Evolutionary conservation across 768 basidiomycete genomes (phyloP).

Genomic region (Tephrocybe sp.): DNA sequence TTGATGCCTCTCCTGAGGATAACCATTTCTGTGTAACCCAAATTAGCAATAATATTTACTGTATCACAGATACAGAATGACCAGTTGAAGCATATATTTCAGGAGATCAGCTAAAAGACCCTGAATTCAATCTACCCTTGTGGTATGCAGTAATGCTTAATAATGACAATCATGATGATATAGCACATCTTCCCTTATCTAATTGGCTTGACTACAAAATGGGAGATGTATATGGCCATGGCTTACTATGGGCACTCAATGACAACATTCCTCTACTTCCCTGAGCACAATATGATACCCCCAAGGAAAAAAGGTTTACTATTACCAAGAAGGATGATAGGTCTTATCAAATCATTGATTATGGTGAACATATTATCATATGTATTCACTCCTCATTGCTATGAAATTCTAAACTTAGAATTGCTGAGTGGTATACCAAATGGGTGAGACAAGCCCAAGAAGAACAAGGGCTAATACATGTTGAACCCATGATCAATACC

Average conservation of each 20-base stretch:
- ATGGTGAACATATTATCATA: slow-evolving; percentile 3
- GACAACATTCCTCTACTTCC: not conserved
- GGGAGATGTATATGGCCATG: slow-evolving; percentile 1
- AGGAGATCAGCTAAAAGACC: not conserved
- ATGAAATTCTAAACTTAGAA: not conserved
- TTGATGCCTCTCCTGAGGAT: not conserved
- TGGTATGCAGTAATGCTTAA: not conserved
- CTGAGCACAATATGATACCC: not conserved
- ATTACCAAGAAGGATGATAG: not conserved
- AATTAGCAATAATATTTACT: not conserved
- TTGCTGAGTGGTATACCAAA: slow-evolving; percentile 3
- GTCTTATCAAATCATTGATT: too few species aligned
- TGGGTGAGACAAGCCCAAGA: not conserved
- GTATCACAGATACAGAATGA: not conserved
- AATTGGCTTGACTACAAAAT: slow-evolving; percentile 4
- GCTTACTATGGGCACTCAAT: not conserved
- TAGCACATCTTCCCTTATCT: too few species aligned
- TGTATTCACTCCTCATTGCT: not conserved
- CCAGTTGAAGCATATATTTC: not conserved
- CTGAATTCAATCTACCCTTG: slow-evolving; percentile 4
- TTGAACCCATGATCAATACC: not conserved
- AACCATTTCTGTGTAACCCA: not conserved
- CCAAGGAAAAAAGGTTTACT: not conserved
- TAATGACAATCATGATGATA: not conserved
- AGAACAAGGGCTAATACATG: not conserved